These are phyloP conservation scores for carrot (Daucus carota) DNA, from an alignment of 129 eudicot species.

Conservation along the genomic window DH1_v3.0 NC_030387.2:13096501-13097000, in stretches of 20 bases:
- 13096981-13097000: constrained; percentile 52
- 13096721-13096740: neutral
- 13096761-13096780: constrained; percentile 91
- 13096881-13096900: constrained; percentile 95
- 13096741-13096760: constrained; percentile 68
- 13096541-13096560: neutral
- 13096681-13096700: neutral
- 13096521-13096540: neutral
- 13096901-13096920: constrained; percentile 89
- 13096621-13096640: neutral
- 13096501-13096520: neutral
- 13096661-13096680: neutral
- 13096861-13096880: constrained; percentile 93
- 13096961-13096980: constrained; percentile 46
- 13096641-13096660: no score
- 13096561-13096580: neutral
- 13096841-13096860: constrained; percentile 96
- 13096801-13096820: constrained; percentile 97
- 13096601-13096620: neutral
- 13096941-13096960: constrained; percentile 89
- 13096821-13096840: constrained; percentile 94
- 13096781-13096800: constrained; percentile 97
- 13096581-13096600: neutral
- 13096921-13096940: constrained; percentile 86
- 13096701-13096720: neutral